phyloP scores from a whole-genome alignment of 352 stramenopile genomes.

The Pythium periplocum region DNA sequence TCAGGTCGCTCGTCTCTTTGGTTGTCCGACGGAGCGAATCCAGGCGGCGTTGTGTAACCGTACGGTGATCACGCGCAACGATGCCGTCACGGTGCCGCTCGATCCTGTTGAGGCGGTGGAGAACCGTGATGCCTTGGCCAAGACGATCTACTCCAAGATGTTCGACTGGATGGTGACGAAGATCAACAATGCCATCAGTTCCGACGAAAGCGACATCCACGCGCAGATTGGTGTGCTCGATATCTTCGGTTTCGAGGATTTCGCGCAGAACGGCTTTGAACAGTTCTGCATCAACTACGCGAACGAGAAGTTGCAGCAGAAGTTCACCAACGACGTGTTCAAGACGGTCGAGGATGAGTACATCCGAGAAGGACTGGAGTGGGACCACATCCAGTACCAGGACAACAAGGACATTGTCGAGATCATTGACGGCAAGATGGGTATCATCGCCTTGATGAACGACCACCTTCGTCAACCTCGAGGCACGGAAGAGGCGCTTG shows the following conservation, averaged over 20 bases:
- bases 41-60: constrained; percentile 90
- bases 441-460: constrained; percentile 87
- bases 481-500: constrained; percentile 81
- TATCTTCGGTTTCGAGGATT: constrained; percentile 99
- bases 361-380: constrained; percentile 95
- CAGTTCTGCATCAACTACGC: constrained; percentile 93
- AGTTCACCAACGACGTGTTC: constrained; percentile 95
- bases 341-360: constrained; percentile 99
- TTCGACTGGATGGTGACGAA: constrained; percentile 97
- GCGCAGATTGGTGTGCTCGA: constrained; percentile 95
- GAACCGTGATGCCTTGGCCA: constrained; percentile 94
- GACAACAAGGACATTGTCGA: constrained; percentile 98
- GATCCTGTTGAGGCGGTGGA: constrained; percentile 88
- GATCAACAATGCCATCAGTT: constrained; percentile 82
- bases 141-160: constrained; percentile 97
- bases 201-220: constrained; percentile 60
- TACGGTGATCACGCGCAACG: constrained; percentile 87
- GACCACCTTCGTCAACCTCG: constrained; percentile 81
- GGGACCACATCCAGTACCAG: constrained; percentile 98
- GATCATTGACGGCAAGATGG: constrained; percentile 92
- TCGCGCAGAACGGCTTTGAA: constrained; percentile 91
- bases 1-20: constrained; percentile 87
- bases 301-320: constrained; percentile 88
- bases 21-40: constrained; percentile 82
- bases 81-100: constrained; percentile 79